Base-by-base conservation (phyloP, 148 eudicot species). In the Persicaria maculosa region DNA sequence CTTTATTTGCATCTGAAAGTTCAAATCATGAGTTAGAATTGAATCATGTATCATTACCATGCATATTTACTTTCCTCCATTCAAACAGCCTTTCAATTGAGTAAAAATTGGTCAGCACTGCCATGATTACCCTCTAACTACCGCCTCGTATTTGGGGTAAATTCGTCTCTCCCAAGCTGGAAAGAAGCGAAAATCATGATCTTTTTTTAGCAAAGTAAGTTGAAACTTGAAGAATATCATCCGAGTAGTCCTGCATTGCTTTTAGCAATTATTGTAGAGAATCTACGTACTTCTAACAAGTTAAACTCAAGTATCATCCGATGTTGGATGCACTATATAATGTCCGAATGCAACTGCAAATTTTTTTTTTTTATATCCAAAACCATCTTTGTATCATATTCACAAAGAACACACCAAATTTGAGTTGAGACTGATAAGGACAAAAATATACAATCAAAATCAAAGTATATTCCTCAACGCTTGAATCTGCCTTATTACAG, bases 371-470 rank as follows among this genome's bases (percentile, higher is more conserved):
- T 31, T 31, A 31, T 31, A 31, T 31, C 40, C 40, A 31, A 31
- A 31, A 31, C 40, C 40, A 31, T 31, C 40, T 31, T 6, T 57
- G 20, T 9, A 20, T 20, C 36, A 25, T 64, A 64, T 64, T 64
- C 68, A 64, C 68, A 64, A 64, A 31, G 68, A 64, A 12, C 68
- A 65, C 70, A 43, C 70, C 45, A 65, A 65, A 65, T 25, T 62
- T 62, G 44, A 62, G 9, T 4, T 31, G 68, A 62, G 31, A 25
- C 68, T 14, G 70, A 14, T 65, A 36, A 65, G 19, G 16, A 43
- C 70, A 65, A 65, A 40, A 65, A 65, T 65, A 36, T 65, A 65
- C 70, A 65, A 65, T 65, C 70, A 65, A 43, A 65, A 65, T 12
- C 70, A 5, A 65, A 20, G 25, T 59, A 9, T 65, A 65, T 36